Evolutionary conservation across 257 asterid species (phyloP).

Genomic region (Nicotiana benthamiana): DNA sequence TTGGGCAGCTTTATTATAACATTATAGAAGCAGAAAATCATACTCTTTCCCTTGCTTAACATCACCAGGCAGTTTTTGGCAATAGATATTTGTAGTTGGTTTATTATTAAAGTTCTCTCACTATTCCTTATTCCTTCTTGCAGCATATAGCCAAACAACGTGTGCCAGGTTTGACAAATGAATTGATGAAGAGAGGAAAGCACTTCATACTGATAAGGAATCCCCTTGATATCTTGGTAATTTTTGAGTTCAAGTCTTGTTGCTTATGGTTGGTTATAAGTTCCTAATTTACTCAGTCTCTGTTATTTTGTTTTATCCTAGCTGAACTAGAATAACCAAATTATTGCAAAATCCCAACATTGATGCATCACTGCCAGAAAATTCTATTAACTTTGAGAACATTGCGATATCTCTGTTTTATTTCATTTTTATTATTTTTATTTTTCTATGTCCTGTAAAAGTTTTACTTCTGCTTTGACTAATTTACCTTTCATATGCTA

Average conservation of each 20-base stretch:
- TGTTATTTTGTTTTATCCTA: neutral
- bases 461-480: slow-evolving; percentile 5
- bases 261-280: neutral
- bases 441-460: neutral
- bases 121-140: slow-evolving; percentile 11
- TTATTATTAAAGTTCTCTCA: neutral
- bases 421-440: neutral
- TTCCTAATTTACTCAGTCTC: neutral
- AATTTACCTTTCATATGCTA: slow-evolving; percentile 12
- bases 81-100: neutral
- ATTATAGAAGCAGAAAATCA: neutral
- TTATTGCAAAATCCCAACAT: neutral
- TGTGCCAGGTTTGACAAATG: slow-evolving; percentile 53
- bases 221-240: slow-evolving; percentile 83
- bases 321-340: neutral
- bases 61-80: neutral
- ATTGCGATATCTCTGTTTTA: neutral
- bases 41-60: neutral
- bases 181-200: slow-evolving; percentile 70
- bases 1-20: neutral
- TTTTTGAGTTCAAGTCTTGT: slow-evolving; percentile 2
- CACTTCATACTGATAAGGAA: slow-evolving; percentile 76
- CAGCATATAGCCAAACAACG: slow-evolving; percentile 88
- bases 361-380: neutral
- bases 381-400: neutral